A percentile compares a stretch with the other conserved stretches of the same genome.
phyloP scores from a whole-genome alignment of 805 yeast species.

The Jamesozyma spencerorum region DNA sequence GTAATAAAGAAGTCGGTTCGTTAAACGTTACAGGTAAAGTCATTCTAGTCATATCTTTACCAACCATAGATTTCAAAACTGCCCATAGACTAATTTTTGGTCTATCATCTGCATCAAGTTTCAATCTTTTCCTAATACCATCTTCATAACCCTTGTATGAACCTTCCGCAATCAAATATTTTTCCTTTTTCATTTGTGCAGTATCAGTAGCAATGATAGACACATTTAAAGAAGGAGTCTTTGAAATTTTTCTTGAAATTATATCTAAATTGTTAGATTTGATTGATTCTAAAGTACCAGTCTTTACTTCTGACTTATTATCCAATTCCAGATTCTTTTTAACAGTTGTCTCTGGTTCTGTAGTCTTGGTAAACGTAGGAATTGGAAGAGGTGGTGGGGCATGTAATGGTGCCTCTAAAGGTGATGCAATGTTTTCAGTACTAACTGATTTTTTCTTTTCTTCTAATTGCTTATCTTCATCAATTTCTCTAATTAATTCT shows the following conservation, averaged over 20 bases:
- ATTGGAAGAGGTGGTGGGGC: neutral
- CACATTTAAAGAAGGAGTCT: neutral
- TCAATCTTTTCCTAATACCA: slow-evolving; percentile 59
- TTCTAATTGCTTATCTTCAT: neutral
- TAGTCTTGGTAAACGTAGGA: too few relatives aligned
- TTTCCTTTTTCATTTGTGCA: slow-evolving; percentile 22
- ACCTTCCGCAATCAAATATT: slow-evolving; percentile 29
- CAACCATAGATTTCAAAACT: slow-evolving; percentile 84
- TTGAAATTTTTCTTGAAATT: neutral
- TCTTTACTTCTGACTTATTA: neutral
- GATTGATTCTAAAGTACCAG: too few relatives aligned
- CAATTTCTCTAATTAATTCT: slow-evolving; percentile 30
- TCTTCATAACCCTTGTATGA: slow-evolving; percentile 77
- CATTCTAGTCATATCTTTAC: slow-evolving; percentile 95
- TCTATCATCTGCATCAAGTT: slow-evolving; percentile 71
- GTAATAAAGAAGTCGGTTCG: slow-evolving; percentile 86
- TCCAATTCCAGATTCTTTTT: too few relatives aligned
- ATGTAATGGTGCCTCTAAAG: neutral
- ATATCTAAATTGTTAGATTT: neutral
- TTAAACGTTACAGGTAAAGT: slow-evolving; percentile 94
- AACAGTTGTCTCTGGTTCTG: too few relatives aligned
- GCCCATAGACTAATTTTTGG: slow-evolving; percentile 91
- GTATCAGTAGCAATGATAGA: slow-evolving; percentile 8
- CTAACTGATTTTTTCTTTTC: neutral
- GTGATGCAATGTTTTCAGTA: neutral